phyloP scores from a whole-genome alignment of 2,329 filamentous ascomycete species.

The Pyrenophora teres region DNA sequence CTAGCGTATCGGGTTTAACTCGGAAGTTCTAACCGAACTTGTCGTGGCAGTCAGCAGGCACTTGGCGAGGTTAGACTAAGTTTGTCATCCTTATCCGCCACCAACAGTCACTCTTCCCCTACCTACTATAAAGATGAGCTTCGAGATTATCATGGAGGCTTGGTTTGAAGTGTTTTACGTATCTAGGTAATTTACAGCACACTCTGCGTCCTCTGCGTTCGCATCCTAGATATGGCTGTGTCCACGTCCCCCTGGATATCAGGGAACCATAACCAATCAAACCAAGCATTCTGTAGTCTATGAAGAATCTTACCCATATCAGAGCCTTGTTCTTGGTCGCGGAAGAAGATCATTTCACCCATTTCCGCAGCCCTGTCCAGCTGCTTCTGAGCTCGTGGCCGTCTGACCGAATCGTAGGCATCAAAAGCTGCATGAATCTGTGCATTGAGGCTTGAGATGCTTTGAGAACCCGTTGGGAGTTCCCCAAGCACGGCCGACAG shows the following conservation, averaged over 20 bases:
- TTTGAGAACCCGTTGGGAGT: conserved; percentile 3
- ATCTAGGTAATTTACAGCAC: no score
- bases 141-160: no score
- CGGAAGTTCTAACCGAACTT: no score
- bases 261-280: conserved; percentile 30
- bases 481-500: conserved; percentile 27
- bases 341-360: not conserved
- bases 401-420: conserved; percentile 29
- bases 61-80: no score
- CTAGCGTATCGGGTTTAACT: no score
- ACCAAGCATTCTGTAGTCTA: conserved; percentile 16
- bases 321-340: not conserved
- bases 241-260: conserved; percentile 24
- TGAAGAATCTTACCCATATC: not conserved
- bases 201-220: no score
- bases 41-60: no score
- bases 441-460: not conserved
- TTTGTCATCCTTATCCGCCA: no score
- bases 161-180: no score
- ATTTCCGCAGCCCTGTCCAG: conserved; percentile 14
- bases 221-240: no score
- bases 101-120: no score
- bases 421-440: conserved; percentile 24
- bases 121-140: no score
- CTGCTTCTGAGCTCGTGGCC: conserved; percentile 32